Evolutionary conservation across 495 filamentous ascomycete species (phyloP).

Genomic region (Podospora tetraspora): DNA sequence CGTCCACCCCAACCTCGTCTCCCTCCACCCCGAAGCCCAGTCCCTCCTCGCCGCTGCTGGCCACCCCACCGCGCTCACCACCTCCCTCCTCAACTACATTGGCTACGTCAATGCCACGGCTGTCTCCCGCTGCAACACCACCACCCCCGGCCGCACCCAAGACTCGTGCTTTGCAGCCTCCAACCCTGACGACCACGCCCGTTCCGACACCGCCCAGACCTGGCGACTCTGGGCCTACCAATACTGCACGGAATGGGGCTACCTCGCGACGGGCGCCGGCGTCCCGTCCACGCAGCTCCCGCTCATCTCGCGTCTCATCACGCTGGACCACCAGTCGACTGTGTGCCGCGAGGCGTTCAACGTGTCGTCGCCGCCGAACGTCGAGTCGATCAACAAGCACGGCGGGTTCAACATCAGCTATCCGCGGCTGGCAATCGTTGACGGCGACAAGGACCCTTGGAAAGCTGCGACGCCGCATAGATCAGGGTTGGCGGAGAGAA

Average conservation of each 20-base stretch:
- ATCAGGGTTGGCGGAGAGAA: slow-evolving; percentile 40
- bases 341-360: slow-evolving; percentile 59
- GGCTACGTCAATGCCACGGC: slow-evolving; percentile 51
- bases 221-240: slow-evolving; percentile 60
- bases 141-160: slow-evolving; percentile 30
- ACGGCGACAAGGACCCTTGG: slow-evolving; percentile 68
- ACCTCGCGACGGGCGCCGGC: slow-evolving; percentile 59
- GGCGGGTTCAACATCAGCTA: slow-evolving; percentile 63
- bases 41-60: slow-evolving; percentile 50
- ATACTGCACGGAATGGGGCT: slow-evolving; percentile 60
- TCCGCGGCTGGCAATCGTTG: slow-evolving; percentile 60
- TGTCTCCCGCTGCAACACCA: slow-evolving; percentile 21
- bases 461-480: slow-evolving; percentile 58
- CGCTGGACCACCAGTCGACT: slow-evolving; percentile 47
- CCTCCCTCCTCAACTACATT: slow-evolving; percentile 59
- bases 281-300: slow-evolving; percentile 54
- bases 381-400: slow-evolving; percentile 58
- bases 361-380: slow-evolving; percentile 51
- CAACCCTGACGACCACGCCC: slow-evolving; percentile 46
- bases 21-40: slow-evolving; percentile 38
- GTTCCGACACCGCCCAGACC: slow-evolving; percentile 42
- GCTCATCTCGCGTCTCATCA: slow-evolving; percentile 58
- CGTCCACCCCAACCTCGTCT: slow-evolving; percentile 42
- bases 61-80: slow-evolving; percentile 49
- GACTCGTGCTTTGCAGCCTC: slow-evolving; percentile 52